Conservation (phyloP, 2,329 filamentous ascomycete species). For the Gaeumannomyces sp. region DNA sequence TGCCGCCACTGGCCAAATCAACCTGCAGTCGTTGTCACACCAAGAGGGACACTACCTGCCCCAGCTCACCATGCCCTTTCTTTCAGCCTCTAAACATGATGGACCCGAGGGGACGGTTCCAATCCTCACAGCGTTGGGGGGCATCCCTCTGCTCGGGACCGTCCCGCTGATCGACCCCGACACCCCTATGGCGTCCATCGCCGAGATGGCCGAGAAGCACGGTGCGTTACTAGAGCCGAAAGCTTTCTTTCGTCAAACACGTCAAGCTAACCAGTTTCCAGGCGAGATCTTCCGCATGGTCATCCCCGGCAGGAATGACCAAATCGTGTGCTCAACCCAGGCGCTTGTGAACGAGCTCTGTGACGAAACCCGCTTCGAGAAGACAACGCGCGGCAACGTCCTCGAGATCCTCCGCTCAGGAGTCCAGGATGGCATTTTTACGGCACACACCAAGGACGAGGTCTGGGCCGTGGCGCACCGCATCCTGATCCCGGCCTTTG, state of each 20-base stretch:
- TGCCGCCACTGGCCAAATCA: neutral
- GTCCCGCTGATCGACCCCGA: slow-evolving; percentile 24
- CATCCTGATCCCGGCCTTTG: slow-evolving; percentile 63
- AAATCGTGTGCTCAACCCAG: slow-evolving; percentile 11
- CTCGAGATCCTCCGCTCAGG: slow-evolving; percentile 49
- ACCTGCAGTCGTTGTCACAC: neutral
- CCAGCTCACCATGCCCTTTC: neutral
- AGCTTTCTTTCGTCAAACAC: neutral
- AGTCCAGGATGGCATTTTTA: slow-evolving; percentile 61
- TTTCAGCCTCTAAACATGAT: neutral
- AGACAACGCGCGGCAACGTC: slow-evolving; percentile 34
- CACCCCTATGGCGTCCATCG: slow-evolving; percentile 49
- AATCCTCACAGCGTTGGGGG: slow-evolving; percentile 3
- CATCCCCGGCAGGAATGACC: slow-evolving; percentile 20
- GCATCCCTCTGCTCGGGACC: slow-evolving; percentile 5
- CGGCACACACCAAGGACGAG: slow-evolving; percentile 38
- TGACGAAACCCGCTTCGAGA: slow-evolving; percentile 60
- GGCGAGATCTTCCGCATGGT: slow-evolving; percentile 56
- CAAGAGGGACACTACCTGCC: neutral
- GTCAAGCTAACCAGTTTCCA: slow-evolving; percentile 18
- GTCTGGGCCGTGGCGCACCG: slow-evolving; percentile 65
- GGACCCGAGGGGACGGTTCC: neutral
- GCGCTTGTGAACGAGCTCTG: slow-evolving; percentile 54
- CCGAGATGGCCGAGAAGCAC: slow-evolving; percentile 56
- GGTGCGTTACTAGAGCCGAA: slow-evolving; percentile 34